A percentile compares a stretch with the other conserved stretches of the same genome.
Evolutionary conservation across 78 protist species (phyloP).

Genomic region (Cavenderia fasciculata): DNA sequence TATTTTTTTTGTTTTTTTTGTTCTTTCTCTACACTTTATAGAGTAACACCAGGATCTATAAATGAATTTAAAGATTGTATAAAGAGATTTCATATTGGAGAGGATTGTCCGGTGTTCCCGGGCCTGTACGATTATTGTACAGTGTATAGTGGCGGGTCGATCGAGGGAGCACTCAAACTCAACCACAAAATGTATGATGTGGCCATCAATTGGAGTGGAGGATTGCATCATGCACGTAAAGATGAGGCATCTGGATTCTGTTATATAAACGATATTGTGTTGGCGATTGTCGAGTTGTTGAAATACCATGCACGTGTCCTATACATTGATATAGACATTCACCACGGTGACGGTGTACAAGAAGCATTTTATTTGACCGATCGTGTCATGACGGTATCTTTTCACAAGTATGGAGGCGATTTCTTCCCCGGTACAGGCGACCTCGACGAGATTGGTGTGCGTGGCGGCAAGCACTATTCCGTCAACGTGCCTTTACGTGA

Average conservation of each 20-base stretch:
- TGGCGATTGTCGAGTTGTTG: conserved; percentile 97
- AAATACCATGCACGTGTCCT: conserved; percentile 93
- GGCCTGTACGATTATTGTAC: conserved; percentile 96
- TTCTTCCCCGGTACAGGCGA: conserved; percentile 96
- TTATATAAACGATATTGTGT: conserved; percentile 99
- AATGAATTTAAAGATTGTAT: conserved; percentile 27
- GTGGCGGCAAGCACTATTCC: conserved; percentile 89
- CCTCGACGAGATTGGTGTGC: conserved; percentile 92
- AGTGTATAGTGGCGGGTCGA: conserved; percentile 97
- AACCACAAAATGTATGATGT: conserved; percentile 82
- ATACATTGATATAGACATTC: conserved; percentile 97
- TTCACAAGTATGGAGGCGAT: conserved; percentile 93
- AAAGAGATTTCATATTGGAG: conserved; percentile 91
- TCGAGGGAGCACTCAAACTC: conserved; percentile 91
- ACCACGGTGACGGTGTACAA: conserved; percentile 99
- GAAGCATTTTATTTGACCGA: conserved; percentile 94
- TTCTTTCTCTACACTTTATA: background rate
- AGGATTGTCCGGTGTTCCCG: conserved; percentile 99
- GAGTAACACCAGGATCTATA: conserved; percentile 85
- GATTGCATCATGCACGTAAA: conserved; percentile 99
- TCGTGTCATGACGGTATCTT: conserved; percentile 94
- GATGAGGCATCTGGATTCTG: conserved; percentile 98
- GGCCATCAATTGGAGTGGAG: conserved; percentile 99
- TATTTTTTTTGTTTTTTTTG: background rate
- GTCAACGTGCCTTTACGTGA: conserved; percentile 96